Percentiles rank a stretch among this genome's conserved stretches.
Conservation (phyloP, 108 stramenopile species). For the Skeletonema menzelii region DNA sequence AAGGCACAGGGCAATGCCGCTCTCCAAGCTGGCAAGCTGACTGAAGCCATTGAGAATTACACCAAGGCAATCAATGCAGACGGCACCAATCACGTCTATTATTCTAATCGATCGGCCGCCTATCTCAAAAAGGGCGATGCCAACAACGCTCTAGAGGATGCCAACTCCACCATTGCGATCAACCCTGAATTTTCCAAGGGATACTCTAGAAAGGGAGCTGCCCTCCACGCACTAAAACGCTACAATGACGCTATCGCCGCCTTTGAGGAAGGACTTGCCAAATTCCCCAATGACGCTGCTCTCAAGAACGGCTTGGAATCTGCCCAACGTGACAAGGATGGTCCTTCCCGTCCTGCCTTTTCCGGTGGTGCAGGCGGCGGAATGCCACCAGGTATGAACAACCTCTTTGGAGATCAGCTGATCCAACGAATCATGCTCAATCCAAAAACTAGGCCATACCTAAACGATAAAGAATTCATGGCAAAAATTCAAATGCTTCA, state of each 20-base stretch:
- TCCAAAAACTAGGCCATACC: slow-evolving; percentile 88
- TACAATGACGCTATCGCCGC: slow-evolving; percentile 96
- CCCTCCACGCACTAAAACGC: slow-evolving; percentile 92
- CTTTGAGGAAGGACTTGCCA: slow-evolving; percentile 90
- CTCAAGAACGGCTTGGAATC: slow-evolving; percentile 84
- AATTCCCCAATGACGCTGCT: slow-evolving; percentile 88
- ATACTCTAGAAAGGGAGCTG: slow-evolving; percentile 92
- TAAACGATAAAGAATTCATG: slow-evolving; percentile 93
- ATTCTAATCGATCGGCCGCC: slow-evolving; percentile 96
- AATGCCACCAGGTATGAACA: slow-evolving; percentile 45
- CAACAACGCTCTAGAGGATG: slow-evolving; percentile 95
- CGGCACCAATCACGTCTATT: slow-evolving; percentile 94
- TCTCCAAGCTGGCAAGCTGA: slow-evolving; percentile 86
- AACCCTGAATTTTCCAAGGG: slow-evolving; percentile 92
- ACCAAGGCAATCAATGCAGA: slow-evolving; percentile 95
- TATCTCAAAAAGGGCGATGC: slow-evolving; percentile 91
- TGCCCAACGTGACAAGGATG: slow-evolving; percentile 54
- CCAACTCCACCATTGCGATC: slow-evolving; percentile 88
- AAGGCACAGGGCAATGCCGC: slow-evolving; percentile 57
- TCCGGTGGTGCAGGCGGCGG: slow-evolving; percentile 2
- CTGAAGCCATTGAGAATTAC: slow-evolving; percentile 95
- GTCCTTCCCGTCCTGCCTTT: slow-evolving; percentile 33
- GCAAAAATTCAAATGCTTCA: slow-evolving; percentile 88
- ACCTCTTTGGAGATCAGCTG: slow-evolving; percentile 88
- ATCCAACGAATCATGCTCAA: slow-evolving; percentile 87